These are phyloP conservation scores for Cladorrhinum sp. DNA, from an alignment of 2,329 filamentous ascomycete species.

Conservation along the genomic window DNA sequence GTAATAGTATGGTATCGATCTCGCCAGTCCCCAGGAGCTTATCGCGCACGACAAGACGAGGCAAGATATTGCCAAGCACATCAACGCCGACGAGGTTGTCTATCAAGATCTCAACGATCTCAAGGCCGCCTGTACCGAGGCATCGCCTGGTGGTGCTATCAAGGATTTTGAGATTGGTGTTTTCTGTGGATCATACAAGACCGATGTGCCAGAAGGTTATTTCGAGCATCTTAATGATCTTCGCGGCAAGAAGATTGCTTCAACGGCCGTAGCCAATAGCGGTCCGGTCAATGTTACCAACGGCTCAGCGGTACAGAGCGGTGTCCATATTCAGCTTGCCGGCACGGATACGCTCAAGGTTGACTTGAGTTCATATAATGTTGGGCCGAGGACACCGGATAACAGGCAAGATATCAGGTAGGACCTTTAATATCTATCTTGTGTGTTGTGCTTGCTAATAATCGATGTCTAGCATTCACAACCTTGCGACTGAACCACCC, in stretches of 20 bases:
- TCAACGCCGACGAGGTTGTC: constrained; percentile 53
- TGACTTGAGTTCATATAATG: constrained; percentile 11
- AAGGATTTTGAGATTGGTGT: constrained; percentile 84
- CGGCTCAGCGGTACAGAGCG: constrained; percentile 3
- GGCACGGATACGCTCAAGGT: neutral
- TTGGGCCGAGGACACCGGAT: constrained; percentile 16
- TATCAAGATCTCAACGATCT: constrained; percentile 66
- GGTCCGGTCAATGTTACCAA: constrained; percentile 55
- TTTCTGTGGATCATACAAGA: constrained; percentile 85
- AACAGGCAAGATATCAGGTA: constrained; percentile 36
- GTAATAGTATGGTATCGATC: constrained; percentile 50
- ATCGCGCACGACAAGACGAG: constrained; percentile 41
- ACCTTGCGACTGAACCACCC: constrained; percentile 19
- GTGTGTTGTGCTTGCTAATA: neutral
- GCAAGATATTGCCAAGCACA: constrained; percentile 42
- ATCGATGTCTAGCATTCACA: constrained; percentile 21
- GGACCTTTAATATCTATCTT: constrained; percentile 8
- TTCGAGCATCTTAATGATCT: constrained; percentile 75
- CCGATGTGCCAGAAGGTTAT: constrained; percentile 73
- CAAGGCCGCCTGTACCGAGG: constrained; percentile 72
- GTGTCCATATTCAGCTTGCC: neutral
- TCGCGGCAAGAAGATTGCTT: constrained; percentile 60
- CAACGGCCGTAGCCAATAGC: constrained; percentile 26
- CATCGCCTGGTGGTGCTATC: constrained; percentile 56
- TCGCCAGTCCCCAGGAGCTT: constrained; percentile 42